Evolutionary conservation across 106 monocot genomes (phyloP), one percentile per base, ranked within the genome.

Genomic region (Platanthera zijinensis): DNA sequence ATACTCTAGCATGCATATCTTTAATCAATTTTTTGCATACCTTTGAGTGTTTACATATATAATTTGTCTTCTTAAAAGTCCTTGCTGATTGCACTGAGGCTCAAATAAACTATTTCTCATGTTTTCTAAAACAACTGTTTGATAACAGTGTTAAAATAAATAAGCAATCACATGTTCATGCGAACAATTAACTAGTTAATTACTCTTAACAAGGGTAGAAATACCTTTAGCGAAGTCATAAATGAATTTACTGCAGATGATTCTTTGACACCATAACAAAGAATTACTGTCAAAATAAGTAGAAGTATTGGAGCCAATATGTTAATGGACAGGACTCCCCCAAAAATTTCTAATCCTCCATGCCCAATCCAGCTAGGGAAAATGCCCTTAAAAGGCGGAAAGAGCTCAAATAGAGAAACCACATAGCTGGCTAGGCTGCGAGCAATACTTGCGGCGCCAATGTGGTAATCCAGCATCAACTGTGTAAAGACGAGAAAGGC

Each of bases 371-470:
- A 99, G 74, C 81, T 89, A 52, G 97, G 97, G 45, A 94, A 80
- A 51, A 85, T 76, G 3, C 91, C 97, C 62, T 87, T 86, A n/a
- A 99, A 75, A 57, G 87, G 68, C 54, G 97, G 91, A 81, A 99
- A 84, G 19, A 99, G 80, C 74, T 99, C 94, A 69, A 99, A 71
- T 72, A 90, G 72, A 12, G 94, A 86, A 4, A 99, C 78, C 48
- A 91, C 57, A 78, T 99, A 99, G 80, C 91, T 94, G 17, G 97
- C 87, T 61, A 99, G 81, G 77, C 97, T 99, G 49, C 97, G 83
- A 6, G 94, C 94, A 67, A 99, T 94, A 83, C 97, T 99, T n/a
- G 97, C 94, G 10, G 97, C 91, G 2, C 97, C 94, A 74, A 99
- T 94, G 82, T 99, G 97, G 75, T 99, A 94, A 69, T 99, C 97